Evolutionary conservation across 306 rosid species (phyloP), one percentile per base, ranked within the genome.

Genomic region (Leucaena leucocephala): DNA sequence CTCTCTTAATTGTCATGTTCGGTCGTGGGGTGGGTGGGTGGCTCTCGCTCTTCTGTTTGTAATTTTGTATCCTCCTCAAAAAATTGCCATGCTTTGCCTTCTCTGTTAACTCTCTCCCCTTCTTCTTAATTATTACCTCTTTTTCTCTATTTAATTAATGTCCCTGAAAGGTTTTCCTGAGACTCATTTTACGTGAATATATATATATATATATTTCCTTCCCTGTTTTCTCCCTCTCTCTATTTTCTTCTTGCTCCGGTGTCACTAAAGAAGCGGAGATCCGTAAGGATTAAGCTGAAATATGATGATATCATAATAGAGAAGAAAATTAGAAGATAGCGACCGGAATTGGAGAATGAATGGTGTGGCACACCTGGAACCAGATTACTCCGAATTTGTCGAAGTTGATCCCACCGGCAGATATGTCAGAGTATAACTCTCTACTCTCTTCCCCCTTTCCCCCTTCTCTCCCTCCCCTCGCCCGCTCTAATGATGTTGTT

Each of bases 331-430:
- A 54, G 54, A 38, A 75, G 19, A 46, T 33, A 43, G 74, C 35
- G 33, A 57, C 67, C 19, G 44, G 81, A 12, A 63, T 43, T 71
- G 36, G 64, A 80, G 62, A 68, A 95, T 95, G 99, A 90, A 90
- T 86, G 87, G 78, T 78, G 78, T 72, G 44, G 15, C 80, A 67
- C 74, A 80, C 78, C 77, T 90, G 68, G 89, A 93, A 61, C 79
- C 85, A 16, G 94, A 87, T 85, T 75, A 11, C 78, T 67, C 87
- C 22, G 97, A 87, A 69, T 93, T 90, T 64, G 96, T 93, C 42
- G 99, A 95, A 87, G 86, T 93, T 81, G 99, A 95, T 93, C 99
- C 99, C 71, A 91, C 97, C 80, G 97, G 99, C 68, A 91, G 99
- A 95, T 95, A 95, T 86, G 99, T 97, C 96, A 88, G 98, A 79